Evolutionary conservation across 2,329 filamentous ascomycete genomes (phyloP), one percentile per base, ranked within the genome.

Genomic region (Pseudogymnoascus sp.): DNA sequence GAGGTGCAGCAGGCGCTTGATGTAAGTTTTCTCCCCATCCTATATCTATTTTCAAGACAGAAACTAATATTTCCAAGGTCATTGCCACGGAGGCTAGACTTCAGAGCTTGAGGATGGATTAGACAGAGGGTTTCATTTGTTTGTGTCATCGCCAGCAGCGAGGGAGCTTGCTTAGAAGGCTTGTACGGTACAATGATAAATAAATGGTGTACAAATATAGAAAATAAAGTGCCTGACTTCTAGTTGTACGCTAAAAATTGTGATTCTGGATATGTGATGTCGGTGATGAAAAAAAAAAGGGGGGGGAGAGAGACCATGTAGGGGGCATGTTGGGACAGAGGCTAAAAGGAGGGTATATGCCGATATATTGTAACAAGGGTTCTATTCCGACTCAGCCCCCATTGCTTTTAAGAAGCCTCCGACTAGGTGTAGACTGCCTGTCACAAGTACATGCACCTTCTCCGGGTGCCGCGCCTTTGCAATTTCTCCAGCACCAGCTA

Each of bases 1-100:
- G 95, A 99, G 79, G 95, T 97, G 68, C 88, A 90, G 78, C 95
- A 99, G 79, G 95, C 95, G 72, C 82, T 99, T 71, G 95, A 99
- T 77, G 95, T 96, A 77, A 86, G 87, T 83, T 67, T 64, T 33
- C 26, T 62, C 26, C n/a, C 67, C 19, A 38, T 61, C 42, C 11
- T 40, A 35, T 50, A 35, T 53, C 26, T 21, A 14, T 47, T 33
- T 59, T 26, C 14, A 50, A 59, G 31, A 29, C 10, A 44, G 60
- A 47, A 64, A 42, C 66, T 70, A 69, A 70, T n/a, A 14, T 31
- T 24, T 29, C 29, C 60, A 70, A 93, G 90, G 87, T 96, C 64
- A 96, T 96, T 78, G 87, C 91, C 69, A 90, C 92, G 4, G 92
- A 97, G 79, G 93, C 93, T 42, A 85, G 93, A 70, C 80, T 97